Percentiles rank a stretch among this genome's conserved stretches.
Conservation (phyloP, 805 yeast species). For the Pichia cephalocereana region DNA sequence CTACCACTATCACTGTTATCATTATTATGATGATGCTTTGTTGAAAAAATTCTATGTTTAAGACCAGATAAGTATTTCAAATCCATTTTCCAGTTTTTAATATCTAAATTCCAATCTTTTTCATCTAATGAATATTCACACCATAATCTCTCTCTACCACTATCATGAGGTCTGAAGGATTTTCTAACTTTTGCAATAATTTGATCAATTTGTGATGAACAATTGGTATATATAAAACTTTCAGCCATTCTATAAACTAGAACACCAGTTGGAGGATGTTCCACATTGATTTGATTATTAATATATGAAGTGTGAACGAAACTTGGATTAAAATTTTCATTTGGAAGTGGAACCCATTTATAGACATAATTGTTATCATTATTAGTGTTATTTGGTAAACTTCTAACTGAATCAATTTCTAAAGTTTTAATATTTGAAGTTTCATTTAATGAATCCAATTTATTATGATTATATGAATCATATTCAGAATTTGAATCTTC, state of each 20-base stretch:
- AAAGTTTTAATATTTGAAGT: neutral
- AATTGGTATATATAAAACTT: conserved; percentile 73
- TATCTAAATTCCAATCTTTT: conserved; percentile 1
- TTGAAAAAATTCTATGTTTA: neutral
- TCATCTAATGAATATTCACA: conserved; percentile 38
- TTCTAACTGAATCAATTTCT: neutral
- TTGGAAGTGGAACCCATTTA: conserved; percentile 60
- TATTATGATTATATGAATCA: neutral
- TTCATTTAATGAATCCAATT: neutral
- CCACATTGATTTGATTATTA: conserved; percentile 49
- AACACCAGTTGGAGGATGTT: conserved; percentile 87
- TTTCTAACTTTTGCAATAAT: conserved; percentile 59
- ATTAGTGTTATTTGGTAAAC: neutral
- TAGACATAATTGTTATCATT: neutral
- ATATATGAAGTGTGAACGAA: conserved; percentile 27
- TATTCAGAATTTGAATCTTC: neutral
- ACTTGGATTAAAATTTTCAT: conserved; percentile 15
- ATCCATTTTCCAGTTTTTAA: neutral
- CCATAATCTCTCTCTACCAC: conserved; percentile 61
- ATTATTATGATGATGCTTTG: neutral
- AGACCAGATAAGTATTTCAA: neutral
- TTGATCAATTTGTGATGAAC: conserved; percentile 61
- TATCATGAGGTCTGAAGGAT: conserved; percentile 49
- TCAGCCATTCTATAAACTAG: conserved; percentile 78
- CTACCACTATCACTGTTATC: neutral